Base-by-base conservation (phyloP, 139 green algal species). In the Chlamydomonas incerta region DNA sequence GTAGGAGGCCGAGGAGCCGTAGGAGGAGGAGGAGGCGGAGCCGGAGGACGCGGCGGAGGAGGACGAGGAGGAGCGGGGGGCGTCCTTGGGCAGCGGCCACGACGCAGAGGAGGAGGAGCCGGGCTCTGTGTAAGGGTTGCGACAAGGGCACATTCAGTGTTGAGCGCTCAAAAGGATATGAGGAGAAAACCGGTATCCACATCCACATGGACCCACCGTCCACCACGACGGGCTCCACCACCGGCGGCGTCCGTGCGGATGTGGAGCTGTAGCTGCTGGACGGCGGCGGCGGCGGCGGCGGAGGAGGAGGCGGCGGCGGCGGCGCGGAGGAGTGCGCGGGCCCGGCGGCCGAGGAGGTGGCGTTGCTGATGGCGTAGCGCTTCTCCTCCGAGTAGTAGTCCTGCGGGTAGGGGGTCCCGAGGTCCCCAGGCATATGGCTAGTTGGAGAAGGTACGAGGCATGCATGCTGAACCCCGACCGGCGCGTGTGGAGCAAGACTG, bases 301-400 rank as follows among this genome's bases (percentile, higher is more conserved):
- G 72, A 71, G 72, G 41, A 0, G 28, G 31, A 8, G 57, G 82
- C 46, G 68, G 66, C 20, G 50, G 62, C 74, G 82, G 80, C 18
- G 74, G 31, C 66, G 76, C 20, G 73, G 52, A 55, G 31, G 66
- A 1, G 26, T 37, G 20, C 21, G 57, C 29, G 60, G 47, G 33
- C 6, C 41, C 74, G 72, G 72, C 26, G 15, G 73, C 10, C 31
- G 37, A 5, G 57, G 50, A 35, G 37, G 80, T 80, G 75, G 68
- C 57, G 4, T 15, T 33, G 17, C 88, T 79, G 15, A 93, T 82
- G 26, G 88, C 91, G 79, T 94, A 94, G 31, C 74, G 65, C 4
- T 55, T 65, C 76, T 92, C 91, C 81, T 94, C 82, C 33, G 82
- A 72, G 46, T 80, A 94, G 68, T 94, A 94, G 68, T 94, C 88